These are phyloP conservation scores for Pyrenula massariospora DNA, from an alignment of 495 filamentous ascomycete genomes.

Conservation along the genomic window DNA sequence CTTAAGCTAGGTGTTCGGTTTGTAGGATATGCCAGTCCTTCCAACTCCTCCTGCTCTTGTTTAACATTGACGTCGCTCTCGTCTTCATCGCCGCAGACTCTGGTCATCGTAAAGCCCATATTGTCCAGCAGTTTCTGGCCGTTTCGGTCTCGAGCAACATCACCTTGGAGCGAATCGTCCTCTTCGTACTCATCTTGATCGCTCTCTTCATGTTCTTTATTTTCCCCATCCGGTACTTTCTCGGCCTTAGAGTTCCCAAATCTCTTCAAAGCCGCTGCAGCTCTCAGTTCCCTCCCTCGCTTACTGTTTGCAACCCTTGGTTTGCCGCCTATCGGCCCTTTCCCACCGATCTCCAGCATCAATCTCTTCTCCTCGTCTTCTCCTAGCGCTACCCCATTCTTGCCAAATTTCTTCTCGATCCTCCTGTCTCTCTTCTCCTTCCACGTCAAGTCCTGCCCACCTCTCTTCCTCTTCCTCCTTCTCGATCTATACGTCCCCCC, in stretches of 20 bases:
- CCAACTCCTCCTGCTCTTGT: slow-evolving; percentile 50
- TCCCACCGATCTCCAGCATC: slow-evolving; percentile 54
- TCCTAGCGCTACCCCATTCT: slow-evolving; percentile 51
- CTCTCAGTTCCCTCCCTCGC: slow-evolving; percentile 61
- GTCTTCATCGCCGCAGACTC: slow-evolving; percentile 62
- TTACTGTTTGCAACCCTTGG: slow-evolving; percentile 60
- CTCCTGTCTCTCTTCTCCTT: slow-evolving; percentile 22
- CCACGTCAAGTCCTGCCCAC: slow-evolving; percentile 9
- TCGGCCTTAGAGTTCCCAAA: slow-evolving; percentile 38
- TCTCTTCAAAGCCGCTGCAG: slow-evolving; percentile 62
- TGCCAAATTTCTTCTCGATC: slow-evolving; percentile 66
- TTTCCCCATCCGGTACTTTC: slow-evolving; percentile 17
- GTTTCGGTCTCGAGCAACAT: slow-evolving; percentile 37
- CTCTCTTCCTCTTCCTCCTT: slow-evolving; percentile 9
- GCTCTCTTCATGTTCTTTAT: slow-evolving; percentile 21
- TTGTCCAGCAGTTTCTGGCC: slow-evolving; percentile 46
- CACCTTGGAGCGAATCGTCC: slow-evolving; percentile 15
- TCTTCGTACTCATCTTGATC: slow-evolving; percentile 8
- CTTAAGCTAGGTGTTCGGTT: neutral
- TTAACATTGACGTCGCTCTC: slow-evolving; percentile 43
- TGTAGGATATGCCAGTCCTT: neutral
- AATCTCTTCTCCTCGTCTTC: slow-evolving; percentile 49
- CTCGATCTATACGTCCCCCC: slow-evolving; percentile 12
- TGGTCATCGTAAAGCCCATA: slow-evolving; percentile 50
- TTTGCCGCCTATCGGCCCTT: slow-evolving; percentile 33